A percentile compares a stretch with the other conserved stretches of the same genome.
Evolutionary conservation across 768 basidiomycete genomes (phyloP).

Genomic region (Trametes meyenii): DNA sequence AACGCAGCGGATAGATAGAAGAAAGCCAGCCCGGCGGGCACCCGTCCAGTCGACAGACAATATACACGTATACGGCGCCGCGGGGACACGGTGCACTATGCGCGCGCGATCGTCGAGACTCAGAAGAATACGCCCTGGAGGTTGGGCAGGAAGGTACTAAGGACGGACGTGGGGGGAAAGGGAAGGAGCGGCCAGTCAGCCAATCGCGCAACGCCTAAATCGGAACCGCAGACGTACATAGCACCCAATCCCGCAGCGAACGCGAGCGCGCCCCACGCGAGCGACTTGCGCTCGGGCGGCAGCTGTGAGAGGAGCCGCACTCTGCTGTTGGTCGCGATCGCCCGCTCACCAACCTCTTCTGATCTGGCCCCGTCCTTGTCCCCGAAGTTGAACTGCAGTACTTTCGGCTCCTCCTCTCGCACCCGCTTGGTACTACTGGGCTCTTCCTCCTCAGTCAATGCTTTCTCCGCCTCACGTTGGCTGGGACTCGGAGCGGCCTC

Average conservation of each 20-base stretch:
- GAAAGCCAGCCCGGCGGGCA: conserved; percentile 4
- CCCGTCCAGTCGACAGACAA: conserved; percentile 10
- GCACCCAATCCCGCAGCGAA: conserved; percentile 85
- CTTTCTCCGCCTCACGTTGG: conserved; percentile 36
- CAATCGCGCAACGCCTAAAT: not conserved
- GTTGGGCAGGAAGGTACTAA: conserved; percentile 24
- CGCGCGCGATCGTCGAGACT: not conserved
- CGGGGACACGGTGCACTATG: not conserved
- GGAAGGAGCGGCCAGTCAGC: not conserved
- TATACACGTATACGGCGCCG: conserved; percentile 15
- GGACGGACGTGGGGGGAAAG: too few species aligned
- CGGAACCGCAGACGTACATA: conserved; percentile 48
- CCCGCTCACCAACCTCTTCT: conserved; percentile 52
- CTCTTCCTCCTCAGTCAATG: conserved; percentile 20
- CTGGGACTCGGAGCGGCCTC: conserved; percentile 42
- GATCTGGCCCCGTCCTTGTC: conserved; percentile 56
- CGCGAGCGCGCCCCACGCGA: conserved; percentile 82
- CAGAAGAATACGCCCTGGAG: conserved; percentile 23
- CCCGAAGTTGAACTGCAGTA: conserved; percentile 60
- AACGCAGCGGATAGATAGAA: not conserved
- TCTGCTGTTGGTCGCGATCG: conserved; percentile 66
- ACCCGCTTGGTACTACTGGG: conserved; percentile 45
- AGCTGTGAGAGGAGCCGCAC: conserved; percentile 52
- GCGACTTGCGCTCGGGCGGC: conserved; percentile 70
- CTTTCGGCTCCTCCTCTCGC: conserved; percentile 57